Conservation (phyloP, 805 yeast genomes). For the Cyberlindnera veronae region DNA sequence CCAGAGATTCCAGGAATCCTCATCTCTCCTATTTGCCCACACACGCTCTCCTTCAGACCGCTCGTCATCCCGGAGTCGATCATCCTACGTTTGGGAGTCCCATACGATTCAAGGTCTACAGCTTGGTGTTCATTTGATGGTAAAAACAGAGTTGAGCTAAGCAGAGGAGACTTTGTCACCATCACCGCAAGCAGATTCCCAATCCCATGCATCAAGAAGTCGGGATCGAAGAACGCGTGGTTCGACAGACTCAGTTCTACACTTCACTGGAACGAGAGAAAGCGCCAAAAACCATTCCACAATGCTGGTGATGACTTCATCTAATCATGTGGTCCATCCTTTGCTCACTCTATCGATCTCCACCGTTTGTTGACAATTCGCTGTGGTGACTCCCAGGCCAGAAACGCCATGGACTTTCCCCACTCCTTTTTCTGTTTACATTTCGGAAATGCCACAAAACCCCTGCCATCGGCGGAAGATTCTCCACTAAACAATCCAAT, state of each 20-base stretch:
- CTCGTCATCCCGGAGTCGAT: slow-evolving; percentile 43
- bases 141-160: slow-evolving; percentile 30
- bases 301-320: background rate
- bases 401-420: background rate
- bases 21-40: slow-evolving; percentile 54
- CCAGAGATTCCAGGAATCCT: slow-evolving; percentile 53
- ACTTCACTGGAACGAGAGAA: slow-evolving; percentile 34
- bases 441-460: background rate
- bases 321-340: background rate
- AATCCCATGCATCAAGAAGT: slow-evolving; percentile 28
- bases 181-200: slow-evolving; percentile 34
- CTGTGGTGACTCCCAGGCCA: too few relatives aligned
- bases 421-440: background rate
- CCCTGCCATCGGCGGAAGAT: background rate
- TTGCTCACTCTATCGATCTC: background rate
- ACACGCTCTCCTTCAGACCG: slow-evolving; percentile 51
- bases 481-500: background rate
- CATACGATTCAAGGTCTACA: slow-evolving; percentile 30
- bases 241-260: slow-evolving; percentile 33
- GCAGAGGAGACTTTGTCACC: slow-evolving; percentile 32
- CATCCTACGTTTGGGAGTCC: slow-evolving; percentile 32
- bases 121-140: slow-evolving; percentile 39
- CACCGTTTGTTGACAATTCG: background rate
- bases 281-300: slow-evolving; percentile 29
- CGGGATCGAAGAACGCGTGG: slow-evolving; percentile 28